Percentiles rank a stretch among this genome's conserved stretches.
These are phyloP conservation scores for Chytriomyces sp. DNA, from an alignment of 192 early-diverging fungal species.

Conservation along the genomic window DNA sequence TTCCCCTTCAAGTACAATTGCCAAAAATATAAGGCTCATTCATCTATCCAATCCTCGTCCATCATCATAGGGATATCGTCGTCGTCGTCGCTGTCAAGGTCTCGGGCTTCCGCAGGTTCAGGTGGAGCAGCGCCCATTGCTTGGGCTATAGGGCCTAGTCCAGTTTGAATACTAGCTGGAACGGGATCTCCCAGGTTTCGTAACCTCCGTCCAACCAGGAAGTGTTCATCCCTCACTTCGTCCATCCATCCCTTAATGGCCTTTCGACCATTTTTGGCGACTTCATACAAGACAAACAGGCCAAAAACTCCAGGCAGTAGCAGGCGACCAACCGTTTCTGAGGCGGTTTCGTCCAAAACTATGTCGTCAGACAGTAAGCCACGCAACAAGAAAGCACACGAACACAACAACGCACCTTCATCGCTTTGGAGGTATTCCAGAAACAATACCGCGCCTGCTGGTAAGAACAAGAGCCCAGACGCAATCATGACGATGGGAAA, in stretches of 20 bases:
- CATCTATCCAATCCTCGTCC: too few relatives aligned
- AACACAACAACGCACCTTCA: neutral
- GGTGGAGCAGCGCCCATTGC: too few relatives aligned
- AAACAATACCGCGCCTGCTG: neutral
- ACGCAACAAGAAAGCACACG: neutral
- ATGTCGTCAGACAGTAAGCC: too few relatives aligned
- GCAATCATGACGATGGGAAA: constrained; percentile 15
- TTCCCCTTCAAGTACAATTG: too few relatives aligned
- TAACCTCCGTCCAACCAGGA: constrained; percentile 79
- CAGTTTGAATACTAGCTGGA: too few relatives aligned
- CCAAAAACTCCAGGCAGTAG: constrained; percentile 25
- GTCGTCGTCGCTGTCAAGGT: too few relatives aligned
- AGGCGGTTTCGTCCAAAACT: too few relatives aligned
- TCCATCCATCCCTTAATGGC: constrained; percentile 70
- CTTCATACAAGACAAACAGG: constrained; percentile 11
- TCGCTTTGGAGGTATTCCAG: constrained; percentile 7
- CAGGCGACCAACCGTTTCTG: constrained; percentile 9
- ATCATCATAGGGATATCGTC: too few relatives aligned
- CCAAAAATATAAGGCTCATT: too few relatives aligned
- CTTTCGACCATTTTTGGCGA: constrained; percentile 28
- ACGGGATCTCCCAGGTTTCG: constrained; percentile 80
- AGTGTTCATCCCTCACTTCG: constrained; percentile 78
- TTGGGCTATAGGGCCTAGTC: too few relatives aligned
- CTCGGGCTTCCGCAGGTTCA: too few relatives aligned
- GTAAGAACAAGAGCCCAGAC: constrained; percentile 2